phyloP scores from a whole-genome alignment of 768 basidiomycete genomes.

The Collybia nuda region DNA sequence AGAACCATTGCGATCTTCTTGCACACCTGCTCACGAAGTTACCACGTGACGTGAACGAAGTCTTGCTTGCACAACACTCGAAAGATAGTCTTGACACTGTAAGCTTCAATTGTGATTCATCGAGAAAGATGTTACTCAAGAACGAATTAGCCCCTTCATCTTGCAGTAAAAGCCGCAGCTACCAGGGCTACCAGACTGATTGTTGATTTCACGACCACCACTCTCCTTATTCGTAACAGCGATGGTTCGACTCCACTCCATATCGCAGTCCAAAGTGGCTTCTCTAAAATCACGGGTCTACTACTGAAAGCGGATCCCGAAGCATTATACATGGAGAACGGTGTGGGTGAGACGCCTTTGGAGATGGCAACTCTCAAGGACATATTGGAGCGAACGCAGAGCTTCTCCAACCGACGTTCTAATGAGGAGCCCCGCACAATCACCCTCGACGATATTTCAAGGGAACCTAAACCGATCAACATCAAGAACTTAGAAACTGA shows the following conservation, averaged over 20 bases:
- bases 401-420: conserved; percentile 1
- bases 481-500: conserved; percentile 17
- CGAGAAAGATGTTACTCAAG: neutral
- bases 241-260: conserved; percentile 56
- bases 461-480: neutral
- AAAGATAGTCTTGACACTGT: conserved; percentile 49
- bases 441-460: neutral
- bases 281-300: conserved; percentile 31
- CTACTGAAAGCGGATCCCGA: conserved; percentile 37
- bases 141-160: conserved; percentile 46
- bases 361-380: conserved; percentile 34
- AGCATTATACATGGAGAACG: conserved; percentile 47
- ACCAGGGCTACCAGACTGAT: conserved; percentile 31
- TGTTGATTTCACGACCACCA: conserved; percentile 33
- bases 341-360: conserved; percentile 41
- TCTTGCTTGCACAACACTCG: conserved; percentile 44
- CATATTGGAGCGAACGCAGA: conserved; percentile 18
- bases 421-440: conserved; percentile 13
- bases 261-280: conserved; percentile 36
- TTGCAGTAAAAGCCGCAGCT: conserved; percentile 42
- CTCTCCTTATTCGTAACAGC: conserved; percentile 40
- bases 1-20: conserved; percentile 28
- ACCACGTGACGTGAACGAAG: conserved; percentile 46
- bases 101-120: conserved; percentile 2
- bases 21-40: conserved; percentile 48